Percentiles rank a stretch among this genome's conserved stretches.
phyloP scores from a whole-genome alignment of 495 filamentous ascomycete genomes.

The Cladorrhinum samala region DNA sequence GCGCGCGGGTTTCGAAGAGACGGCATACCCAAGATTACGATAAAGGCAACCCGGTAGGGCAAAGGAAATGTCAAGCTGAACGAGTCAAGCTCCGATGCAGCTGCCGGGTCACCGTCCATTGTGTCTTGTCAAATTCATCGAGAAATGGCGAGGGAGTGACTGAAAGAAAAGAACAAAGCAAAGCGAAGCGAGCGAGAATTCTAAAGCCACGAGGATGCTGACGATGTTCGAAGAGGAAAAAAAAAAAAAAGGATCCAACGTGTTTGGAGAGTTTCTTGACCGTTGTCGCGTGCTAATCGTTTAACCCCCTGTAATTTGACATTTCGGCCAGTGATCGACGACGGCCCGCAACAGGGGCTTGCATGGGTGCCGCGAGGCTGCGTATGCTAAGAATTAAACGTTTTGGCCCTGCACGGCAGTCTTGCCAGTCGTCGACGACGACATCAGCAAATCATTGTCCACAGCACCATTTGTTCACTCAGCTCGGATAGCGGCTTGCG shows the following conservation, averaged over 20 bases:
- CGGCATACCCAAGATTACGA: conserved; percentile 69
- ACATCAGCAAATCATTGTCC: too few species aligned
- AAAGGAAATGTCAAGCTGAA: conserved; percentile 82
- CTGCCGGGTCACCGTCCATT: conserved; percentile 76
- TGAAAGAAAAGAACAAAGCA: conserved; percentile 12
- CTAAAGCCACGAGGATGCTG: not conserved
- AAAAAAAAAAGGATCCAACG: not conserved
- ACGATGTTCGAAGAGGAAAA: not conserved
- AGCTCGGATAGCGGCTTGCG: too few species aligned
- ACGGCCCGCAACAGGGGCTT: not conserved
- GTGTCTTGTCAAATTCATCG: conserved; percentile 33
- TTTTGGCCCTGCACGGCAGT: too few species aligned
- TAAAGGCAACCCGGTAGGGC: conserved; percentile 72
- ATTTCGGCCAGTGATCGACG: not conserved
- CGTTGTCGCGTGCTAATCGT: not conserved
- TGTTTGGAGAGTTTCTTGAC: not conserved
- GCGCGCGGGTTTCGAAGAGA: not conserved
- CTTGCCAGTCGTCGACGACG: too few species aligned
- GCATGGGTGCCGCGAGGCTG: not conserved
- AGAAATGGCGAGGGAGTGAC: conserved; percentile 1
- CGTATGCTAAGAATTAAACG: too few species aligned
- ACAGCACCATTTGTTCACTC: too few species aligned
- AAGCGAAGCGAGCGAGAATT: not conserved
- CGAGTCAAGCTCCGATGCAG: conserved; percentile 74
- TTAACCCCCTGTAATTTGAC: conserved; percentile 5